These are phyloP conservation scores for Salvia rosmarinus DNA, from an alignment of 257 asterid genomes.

Conservation along the genomic window DNA sequence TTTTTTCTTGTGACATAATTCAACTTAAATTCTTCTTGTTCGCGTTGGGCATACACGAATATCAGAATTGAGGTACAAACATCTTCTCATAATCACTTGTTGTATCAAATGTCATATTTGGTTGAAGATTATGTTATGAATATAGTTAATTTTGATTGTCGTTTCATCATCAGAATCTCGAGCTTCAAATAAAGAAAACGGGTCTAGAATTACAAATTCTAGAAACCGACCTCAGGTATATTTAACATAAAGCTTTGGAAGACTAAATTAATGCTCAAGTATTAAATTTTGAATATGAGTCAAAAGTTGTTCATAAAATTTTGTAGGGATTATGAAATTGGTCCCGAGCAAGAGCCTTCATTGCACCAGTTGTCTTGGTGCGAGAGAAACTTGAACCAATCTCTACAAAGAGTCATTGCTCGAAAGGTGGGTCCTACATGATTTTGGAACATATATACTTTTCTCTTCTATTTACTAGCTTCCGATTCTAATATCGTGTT, in stretches of 20 bases:
- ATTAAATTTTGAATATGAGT: background rate
- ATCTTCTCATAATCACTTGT: background rate
- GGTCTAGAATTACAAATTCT: slow-evolving; percentile 45
- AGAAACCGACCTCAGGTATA: slow-evolving; percentile 58
- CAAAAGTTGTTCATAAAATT: background rate
- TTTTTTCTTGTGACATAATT: background rate
- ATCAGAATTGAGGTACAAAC: slow-evolving; percentile 50
- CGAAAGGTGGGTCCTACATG: slow-evolving; percentile 39
- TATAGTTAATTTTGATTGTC: background rate
- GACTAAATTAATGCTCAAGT: background rate
- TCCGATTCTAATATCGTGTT: too few species aligned
- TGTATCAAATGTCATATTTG: background rate
- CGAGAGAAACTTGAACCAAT: slow-evolving; percentile 52
- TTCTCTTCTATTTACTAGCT: too few species aligned
- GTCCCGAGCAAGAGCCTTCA: slow-evolving; percentile 51
- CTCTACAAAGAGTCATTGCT: slow-evolving; percentile 43
- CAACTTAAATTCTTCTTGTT: background rate
- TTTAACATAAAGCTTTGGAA: background rate
- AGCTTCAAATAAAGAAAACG: slow-evolving; percentile 54
- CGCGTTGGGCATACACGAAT: background rate
- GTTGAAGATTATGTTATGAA: background rate
- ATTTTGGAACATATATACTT: background rate
- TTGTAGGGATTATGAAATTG: slow-evolving; percentile 57
- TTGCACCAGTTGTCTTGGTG: slow-evolving; percentile 63
- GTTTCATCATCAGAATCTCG: slow-evolving; percentile 52